Conservation (phyloP, 2,329 filamentous ascomycete genomes). For the Pezicula radicicola region DNA sequence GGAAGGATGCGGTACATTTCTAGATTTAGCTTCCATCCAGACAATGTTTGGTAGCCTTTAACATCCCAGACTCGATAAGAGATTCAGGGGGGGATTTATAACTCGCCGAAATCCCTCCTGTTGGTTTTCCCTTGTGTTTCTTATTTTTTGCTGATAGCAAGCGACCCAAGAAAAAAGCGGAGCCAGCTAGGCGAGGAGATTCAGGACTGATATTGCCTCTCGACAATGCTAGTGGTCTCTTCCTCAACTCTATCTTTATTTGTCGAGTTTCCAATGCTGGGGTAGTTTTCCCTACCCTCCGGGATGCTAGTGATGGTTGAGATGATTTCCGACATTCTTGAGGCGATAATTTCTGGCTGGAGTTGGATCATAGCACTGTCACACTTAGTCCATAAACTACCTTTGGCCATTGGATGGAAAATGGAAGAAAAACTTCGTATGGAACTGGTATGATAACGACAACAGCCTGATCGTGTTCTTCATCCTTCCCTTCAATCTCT, state of each 20-base stretch:
- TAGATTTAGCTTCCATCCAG: constrained; percentile 2
- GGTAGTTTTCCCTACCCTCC: background rate
- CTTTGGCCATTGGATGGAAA: background rate
- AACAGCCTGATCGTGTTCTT: constrained; percentile 4
- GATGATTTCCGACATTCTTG: constrained; percentile 1
- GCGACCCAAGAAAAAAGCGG: constrained; percentile 1
- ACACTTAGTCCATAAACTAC: background rate
- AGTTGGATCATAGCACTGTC: constrained; percentile 6
- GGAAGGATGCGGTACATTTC: constrained; percentile 4
- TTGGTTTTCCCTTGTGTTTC: background rate
- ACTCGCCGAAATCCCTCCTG: background rate
- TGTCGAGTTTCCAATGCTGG: background rate
- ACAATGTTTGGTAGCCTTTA: background rate
- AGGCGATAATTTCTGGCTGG: constrained; percentile 11
- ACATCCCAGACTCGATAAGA: constrained; percentile 1
- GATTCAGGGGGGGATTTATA: constrained; percentile 6
- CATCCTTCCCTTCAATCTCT: constrained; percentile 7
- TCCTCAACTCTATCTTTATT: background rate
- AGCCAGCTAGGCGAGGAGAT: constrained; percentile 1
- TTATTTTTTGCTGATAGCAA: background rate
- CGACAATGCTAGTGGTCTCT: background rate
- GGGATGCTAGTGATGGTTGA: background rate
- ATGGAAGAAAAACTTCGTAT: background rate
- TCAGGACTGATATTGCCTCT: constrained; percentile 1
- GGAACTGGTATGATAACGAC: constrained; percentile 5